A percentile compares a stretch with the other conserved stretches of the same genome.
Evolutionary conservation across 495 filamentous ascomycete species (phyloP).

Genomic region (Clavariopsis aquatica): DNA sequence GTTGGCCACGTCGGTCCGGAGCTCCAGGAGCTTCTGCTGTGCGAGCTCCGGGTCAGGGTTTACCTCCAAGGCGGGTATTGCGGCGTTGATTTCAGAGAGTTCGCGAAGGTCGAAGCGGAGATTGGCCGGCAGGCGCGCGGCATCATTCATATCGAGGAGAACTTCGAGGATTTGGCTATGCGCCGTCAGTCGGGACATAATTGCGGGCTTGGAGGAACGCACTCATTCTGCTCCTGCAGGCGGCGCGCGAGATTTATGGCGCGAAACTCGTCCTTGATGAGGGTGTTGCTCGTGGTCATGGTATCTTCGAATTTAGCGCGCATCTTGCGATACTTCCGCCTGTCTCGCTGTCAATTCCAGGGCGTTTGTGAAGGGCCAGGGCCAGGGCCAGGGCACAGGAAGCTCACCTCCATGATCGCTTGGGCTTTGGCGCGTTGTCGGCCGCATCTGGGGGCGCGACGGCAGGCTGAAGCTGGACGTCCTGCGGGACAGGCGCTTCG

Average conservation of each 20-base stretch:
- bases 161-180: conserved; percentile 53
- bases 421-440: conserved; percentile 28
- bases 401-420: conserved; percentile 38
- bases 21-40: conserved; percentile 51
- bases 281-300: conserved; percentile 74
- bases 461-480: conserved; percentile 13
- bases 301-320: conserved; percentile 79
- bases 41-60: conserved; percentile 47
- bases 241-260: conserved; percentile 73
- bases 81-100: conserved; percentile 47
- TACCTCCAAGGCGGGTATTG: conserved; percentile 46
- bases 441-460: conserved; percentile 8
- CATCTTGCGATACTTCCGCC: conserved; percentile 85
- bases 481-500: conserved; percentile 16
- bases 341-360: conserved; percentile 24
- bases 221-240: conserved; percentile 87
- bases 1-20: conserved; percentile 48
- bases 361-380: no score
- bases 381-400: no score
- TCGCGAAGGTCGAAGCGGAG: conserved; percentile 63
- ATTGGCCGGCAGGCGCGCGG: conserved; percentile 68
- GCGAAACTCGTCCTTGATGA: conserved; percentile 76
- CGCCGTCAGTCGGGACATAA: not conserved
- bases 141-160: conserved; percentile 82
- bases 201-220: conserved; percentile 27